Base-by-base conservation (phyloP, 768 basidiomycete genomes). In the Sarcodon aspratus region DNA sequence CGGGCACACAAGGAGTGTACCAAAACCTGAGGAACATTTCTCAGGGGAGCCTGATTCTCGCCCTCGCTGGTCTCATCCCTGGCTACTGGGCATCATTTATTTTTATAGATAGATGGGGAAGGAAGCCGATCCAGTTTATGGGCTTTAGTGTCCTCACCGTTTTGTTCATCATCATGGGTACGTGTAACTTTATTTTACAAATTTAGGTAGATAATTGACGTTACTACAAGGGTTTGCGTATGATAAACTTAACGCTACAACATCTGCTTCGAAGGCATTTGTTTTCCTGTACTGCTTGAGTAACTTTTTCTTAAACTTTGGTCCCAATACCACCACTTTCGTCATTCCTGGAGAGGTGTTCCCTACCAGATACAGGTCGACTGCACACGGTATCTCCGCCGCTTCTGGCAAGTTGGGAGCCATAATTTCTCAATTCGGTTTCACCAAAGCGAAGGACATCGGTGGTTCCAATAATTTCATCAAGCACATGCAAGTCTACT, bases 241-340 rank as follows among this genome's bases (percentile, higher is more conserved):
- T 54, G 70, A 83, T 59, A 72, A 68, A 56, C 70, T 80, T 47
- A 79, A 43, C 45, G 69, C 72, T 32, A 73, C 70, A 1, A 3
- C 55, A 2, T 10, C 61, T 2, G 61, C 66, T 15, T 70, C 45
- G 13, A 76, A 78, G 34, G 85, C 71, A 1, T 90, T 92, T 61
- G 80, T 88, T 44, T 82, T 85, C 68, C 74, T 88, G 27, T 92
- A 91, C 69, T 86, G 86, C 61, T 69, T 92, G n/a, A 76, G 85
- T 56, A 84, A 86, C 61, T 89, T 89, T 69, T 88, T 90, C 82
- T 82, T 86, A 69, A 91, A 91, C 66, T 91, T 89, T 53, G 88
- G 85, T 1, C 85, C 82, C 9, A 87, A 89, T 56, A 75, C 75
- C 0, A 90, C 85, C 0, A 89, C 87, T 0, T 91, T 92, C 63